Conservation (phyloP, 2,329 filamentous ascomycete species). For the Penicillium nordicum region DNA sequence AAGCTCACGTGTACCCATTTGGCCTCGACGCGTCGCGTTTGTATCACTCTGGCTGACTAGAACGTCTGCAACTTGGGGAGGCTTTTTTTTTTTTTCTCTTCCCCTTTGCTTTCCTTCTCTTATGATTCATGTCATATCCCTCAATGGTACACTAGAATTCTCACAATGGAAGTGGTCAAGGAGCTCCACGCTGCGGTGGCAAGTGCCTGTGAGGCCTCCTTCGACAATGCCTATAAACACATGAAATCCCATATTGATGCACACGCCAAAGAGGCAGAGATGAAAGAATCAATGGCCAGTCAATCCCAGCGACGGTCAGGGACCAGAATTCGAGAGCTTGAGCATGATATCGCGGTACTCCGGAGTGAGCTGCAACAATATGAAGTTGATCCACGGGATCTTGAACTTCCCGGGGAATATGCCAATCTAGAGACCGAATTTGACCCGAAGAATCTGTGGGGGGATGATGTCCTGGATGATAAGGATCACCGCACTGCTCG, state of each 20-base stretch:
- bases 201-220: constrained; percentile 26
- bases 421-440: constrained; percentile 7
- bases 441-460: constrained; percentile 12
- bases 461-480: constrained; percentile 20
- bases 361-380: constrained; percentile 20
- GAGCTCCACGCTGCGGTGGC: constrained; percentile 30
- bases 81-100: not conserved
- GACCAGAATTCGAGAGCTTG: constrained; percentile 20
- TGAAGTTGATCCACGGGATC: constrained; percentile 8
- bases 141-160: not conserved
- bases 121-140: not conserved
- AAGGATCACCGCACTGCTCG: constrained; percentile 13
- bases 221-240: constrained; percentile 28
- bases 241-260: constrained; percentile 27
- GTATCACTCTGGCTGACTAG: not conserved
- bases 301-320: constrained; percentile 18
- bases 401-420: constrained; percentile 6
- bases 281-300: constrained; percentile 17
- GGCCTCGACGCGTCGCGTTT: constrained; percentile 12
- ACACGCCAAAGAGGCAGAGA: constrained; percentile 23
- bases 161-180: constrained; percentile 32
- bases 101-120: not conserved
- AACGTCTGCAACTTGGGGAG: not conserved
- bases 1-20: constrained; percentile 6
- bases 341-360: constrained; percentile 21